phyloP scores from a whole-genome alignment of 164 flowering plant genomes.

The Umbilicus rupestris region DNA sequence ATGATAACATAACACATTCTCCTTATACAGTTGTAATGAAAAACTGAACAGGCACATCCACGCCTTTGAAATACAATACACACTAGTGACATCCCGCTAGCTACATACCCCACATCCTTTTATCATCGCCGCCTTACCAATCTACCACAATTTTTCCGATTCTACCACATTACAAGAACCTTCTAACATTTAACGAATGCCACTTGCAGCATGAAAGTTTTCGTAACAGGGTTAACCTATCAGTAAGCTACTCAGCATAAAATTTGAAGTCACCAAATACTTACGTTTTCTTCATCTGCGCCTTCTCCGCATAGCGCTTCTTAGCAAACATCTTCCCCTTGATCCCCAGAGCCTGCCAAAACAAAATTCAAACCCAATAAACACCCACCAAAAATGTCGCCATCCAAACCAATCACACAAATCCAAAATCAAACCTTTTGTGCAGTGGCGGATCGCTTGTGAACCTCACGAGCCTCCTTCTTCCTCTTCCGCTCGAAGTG shows the following conservation, averaged over 20 bases:
- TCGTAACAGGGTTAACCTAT: too few relatives aligned
- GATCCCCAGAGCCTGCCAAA: conserved; percentile 64
- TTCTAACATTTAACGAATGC: neutral
- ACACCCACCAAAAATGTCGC: neutral
- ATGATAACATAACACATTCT: too few relatives aligned
- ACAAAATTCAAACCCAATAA: neutral
- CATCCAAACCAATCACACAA: neutral
- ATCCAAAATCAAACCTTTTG: conserved; percentile 40
- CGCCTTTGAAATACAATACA: too few relatives aligned
- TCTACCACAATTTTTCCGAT: too few relatives aligned
- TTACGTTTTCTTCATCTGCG: conserved; percentile 93
- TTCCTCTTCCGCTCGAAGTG: neutral
- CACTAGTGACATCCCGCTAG: too few relatives aligned
- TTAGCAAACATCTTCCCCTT: conserved; percentile 94
- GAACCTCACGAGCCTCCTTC: conserved; percentile 89
- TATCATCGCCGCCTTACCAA: too few relatives aligned
- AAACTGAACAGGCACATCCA: too few relatives aligned
- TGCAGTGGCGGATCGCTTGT: conserved; percentile 59
- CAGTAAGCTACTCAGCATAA: neutral
- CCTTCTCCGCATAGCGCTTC: conserved; percentile 81
- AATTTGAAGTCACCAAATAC: conserved; percentile 11
- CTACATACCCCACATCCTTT: too few relatives aligned
- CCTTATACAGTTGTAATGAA: too few relatives aligned
- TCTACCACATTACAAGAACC: too few relatives aligned
- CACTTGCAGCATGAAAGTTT: too few relatives aligned